A percentile compares a stretch with the other conserved stretches of the same genome.
Evolutionary conservation across 331 rosid species (phyloP).

Genomic region (Pyracantha coccinea): DNA sequence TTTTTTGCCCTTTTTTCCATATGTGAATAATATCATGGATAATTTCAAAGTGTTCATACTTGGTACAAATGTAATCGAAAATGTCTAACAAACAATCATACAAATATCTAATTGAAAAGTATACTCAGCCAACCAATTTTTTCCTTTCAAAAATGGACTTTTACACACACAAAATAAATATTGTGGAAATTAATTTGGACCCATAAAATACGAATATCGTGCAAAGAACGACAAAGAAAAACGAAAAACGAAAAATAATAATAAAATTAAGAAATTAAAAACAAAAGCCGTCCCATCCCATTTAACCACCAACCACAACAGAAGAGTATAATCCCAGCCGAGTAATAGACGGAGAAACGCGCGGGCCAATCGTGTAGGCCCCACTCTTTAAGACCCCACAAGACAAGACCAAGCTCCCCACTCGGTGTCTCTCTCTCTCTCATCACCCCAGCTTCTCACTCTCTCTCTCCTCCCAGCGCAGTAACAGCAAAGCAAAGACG

Average conservation of each 20-base stretch:
- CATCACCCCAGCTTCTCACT: background rate
- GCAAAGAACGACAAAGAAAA: background rate
- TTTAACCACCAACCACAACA: background rate
- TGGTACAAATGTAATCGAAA: background rate
- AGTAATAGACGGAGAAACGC: slow-evolving; percentile 18
- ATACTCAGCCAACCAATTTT: too few species aligned
- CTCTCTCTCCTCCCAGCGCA: background rate
- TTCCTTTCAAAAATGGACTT: background rate
- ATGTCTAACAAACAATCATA: too few species aligned
- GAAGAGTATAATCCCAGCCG: background rate
- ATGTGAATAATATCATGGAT: background rate
- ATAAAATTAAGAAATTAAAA: background rate
- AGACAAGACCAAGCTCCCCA: background rate
- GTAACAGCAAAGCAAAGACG: background rate
- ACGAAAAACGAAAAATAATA: background rate
- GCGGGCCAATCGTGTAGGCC: slow-evolving; percentile 34
- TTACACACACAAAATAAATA: too few species aligned
- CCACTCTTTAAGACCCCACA: background rate
- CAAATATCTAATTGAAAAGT: too few species aligned
- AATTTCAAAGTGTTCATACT: background rate
- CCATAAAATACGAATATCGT: background rate
- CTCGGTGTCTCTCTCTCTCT: background rate
- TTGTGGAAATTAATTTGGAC: background rate
- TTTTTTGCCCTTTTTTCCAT: too few species aligned
- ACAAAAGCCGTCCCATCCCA: background rate